These are phyloP conservation scores for Schizophyllum amplum DNA, from an alignment of 1,284 basidiomycete genomes.

Conservation along the genomic window DNA sequence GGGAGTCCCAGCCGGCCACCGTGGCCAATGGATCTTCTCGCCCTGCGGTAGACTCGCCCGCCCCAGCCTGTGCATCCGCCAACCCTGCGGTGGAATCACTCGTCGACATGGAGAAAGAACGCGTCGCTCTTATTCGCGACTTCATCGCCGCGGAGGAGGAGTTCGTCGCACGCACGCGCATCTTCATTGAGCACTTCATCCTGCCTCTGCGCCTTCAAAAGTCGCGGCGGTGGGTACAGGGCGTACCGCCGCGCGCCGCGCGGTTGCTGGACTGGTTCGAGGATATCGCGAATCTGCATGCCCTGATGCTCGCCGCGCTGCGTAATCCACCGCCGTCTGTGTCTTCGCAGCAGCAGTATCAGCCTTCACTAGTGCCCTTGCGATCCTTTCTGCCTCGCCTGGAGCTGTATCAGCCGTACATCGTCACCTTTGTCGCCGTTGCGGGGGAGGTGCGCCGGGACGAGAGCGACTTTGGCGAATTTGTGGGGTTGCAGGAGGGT, in stretches of 20 bases:
- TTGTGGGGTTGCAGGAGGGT: constrained; percentile 67
- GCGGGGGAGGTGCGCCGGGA: constrained; percentile 46
- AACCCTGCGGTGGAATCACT: too few species aligned
- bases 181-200: constrained; percentile 63
- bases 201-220: constrained; percentile 67
- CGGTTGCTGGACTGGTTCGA: constrained; percentile 81
- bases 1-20: too few species aligned
- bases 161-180: constrained; percentile 60
- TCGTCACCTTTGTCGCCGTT: constrained; percentile 63
- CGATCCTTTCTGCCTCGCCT: constrained; percentile 54
- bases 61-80: too few species aligned
- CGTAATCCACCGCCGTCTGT: constrained; percentile 29
- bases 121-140: constrained; percentile 64
- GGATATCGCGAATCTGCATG: constrained; percentile 73
- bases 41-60: too few species aligned
- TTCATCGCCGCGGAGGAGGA: constrained; percentile 59
- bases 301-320: constrained; percentile 48
- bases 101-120: constrained; percentile 40
- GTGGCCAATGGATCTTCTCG: too few species aligned
- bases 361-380: background rate
- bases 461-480: constrained; percentile 73
- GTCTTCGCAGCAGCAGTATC: background rate
- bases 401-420: constrained; percentile 80
- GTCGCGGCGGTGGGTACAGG: constrained; percentile 66
- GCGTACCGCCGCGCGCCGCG: constrained; percentile 61